phyloP scores from a whole-genome alignment of 495 filamentous ascomycete genomes.

The Neurospora terricola region DNA sequence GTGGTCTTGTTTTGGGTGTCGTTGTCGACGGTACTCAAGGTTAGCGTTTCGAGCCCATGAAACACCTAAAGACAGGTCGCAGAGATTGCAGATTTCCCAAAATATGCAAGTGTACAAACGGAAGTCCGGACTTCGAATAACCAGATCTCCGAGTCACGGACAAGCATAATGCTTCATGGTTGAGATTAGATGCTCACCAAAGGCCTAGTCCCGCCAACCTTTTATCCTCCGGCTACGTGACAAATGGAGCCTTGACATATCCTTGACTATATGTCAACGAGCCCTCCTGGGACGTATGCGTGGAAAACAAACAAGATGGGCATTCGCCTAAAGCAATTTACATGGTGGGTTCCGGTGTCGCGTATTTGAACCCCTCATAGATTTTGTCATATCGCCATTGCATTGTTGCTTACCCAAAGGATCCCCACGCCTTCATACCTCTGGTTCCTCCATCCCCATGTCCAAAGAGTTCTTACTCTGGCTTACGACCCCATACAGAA shows the following conservation, averaged over 20 bases:
- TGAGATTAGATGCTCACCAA: neutral
- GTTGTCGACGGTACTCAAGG: too few relatives aligned
- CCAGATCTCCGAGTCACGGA: neutral
- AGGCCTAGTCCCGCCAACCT: neutral
- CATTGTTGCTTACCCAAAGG: neutral
- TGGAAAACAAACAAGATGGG: neutral
- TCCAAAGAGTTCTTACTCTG: neutral
- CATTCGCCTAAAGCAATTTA: neutral
- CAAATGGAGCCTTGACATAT: neutral
- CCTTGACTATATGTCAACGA: too few relatives aligned
- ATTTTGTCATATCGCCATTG: neutral
- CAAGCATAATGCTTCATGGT: neutral
- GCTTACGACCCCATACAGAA: conserved; percentile 27
- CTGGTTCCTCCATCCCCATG: neutral
- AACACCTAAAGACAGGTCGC: too few relatives aligned
- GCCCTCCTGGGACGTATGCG: too few relatives aligned
- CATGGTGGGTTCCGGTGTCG: neutral
- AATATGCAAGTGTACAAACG: too few relatives aligned
- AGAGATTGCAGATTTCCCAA: too few relatives aligned
- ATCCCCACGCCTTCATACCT: neutral
- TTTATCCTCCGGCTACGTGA: neutral
- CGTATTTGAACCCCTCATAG: neutral
- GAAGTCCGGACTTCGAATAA: neutral
- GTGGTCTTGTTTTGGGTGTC: too few relatives aligned
- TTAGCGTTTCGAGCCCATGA: too few relatives aligned